Conservation (phyloP, 2,329 filamentous ascomycete genomes). For the Coniochaeta sp. region DNA sequence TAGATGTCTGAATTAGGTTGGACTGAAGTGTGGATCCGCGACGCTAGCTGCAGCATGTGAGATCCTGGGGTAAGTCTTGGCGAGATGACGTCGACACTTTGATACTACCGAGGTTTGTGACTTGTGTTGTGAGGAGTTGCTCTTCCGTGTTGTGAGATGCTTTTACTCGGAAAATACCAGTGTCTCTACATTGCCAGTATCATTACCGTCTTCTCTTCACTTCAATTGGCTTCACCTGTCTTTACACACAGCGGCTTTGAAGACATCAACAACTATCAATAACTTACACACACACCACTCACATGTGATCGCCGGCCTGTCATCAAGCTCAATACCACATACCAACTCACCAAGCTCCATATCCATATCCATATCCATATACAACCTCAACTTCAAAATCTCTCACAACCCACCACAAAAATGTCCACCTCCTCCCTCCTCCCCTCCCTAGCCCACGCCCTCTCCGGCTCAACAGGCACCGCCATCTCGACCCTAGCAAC, state of each 20-base stretch:
- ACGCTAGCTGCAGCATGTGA: background rate
- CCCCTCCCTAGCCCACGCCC: conserved; percentile 72
- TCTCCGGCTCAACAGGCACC: conserved; percentile 72
- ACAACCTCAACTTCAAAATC: background rate
- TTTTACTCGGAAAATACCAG: background rate
- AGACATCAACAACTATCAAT: background rate
- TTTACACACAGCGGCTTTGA: too few species aligned
- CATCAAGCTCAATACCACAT: too few species aligned
- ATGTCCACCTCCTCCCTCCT: conserved; percentile 32
- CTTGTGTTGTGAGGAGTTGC: background rate
- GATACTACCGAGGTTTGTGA: background rate
- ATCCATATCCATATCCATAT: too few species aligned
- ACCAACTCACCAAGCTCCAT: too few species aligned
- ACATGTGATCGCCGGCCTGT: too few species aligned
- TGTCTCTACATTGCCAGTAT: background rate
- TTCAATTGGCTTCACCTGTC: background rate
- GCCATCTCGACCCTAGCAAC: conserved; percentile 71
- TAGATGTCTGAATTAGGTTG: too few species aligned
- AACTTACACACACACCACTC: background rate
- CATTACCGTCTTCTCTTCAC: background rate
- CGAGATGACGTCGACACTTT: background rate
- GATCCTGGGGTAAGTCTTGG: background rate
- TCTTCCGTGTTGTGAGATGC: background rate
- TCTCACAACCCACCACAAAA: background rate
- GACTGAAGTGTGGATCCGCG: background rate